Conservation (phyloP, 169 alveolate species). For the Eimeria falciformis region DNA sequence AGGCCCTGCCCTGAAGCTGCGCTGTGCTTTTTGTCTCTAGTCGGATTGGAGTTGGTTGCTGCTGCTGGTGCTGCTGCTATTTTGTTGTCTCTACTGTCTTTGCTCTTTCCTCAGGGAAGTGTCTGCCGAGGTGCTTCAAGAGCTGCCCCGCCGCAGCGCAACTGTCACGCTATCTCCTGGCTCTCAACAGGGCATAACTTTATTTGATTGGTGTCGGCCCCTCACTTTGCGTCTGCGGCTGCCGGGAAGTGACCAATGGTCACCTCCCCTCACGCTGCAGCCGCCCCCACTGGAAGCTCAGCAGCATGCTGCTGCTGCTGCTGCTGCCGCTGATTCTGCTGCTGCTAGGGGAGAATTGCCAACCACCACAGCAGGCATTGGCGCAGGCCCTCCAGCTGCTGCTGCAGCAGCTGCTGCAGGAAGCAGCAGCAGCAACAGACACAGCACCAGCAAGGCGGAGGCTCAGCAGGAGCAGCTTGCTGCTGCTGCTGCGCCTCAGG, state of each 20-base stretch:
- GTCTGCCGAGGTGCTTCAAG: not conserved
- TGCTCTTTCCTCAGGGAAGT: not conserved
- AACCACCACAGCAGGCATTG: not conserved
- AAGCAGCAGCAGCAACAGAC: not conserved
- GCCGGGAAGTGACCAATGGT: conserved; percentile 42
- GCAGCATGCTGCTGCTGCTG: not conserved
- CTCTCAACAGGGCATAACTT: conserved; percentile 28
- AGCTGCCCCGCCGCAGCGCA: conserved; percentile 42
- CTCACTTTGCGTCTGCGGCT: conserved; percentile 35
- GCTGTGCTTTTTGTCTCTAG: too few species aligned
- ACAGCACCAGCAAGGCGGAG: not conserved
- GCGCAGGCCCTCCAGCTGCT: not conserved
- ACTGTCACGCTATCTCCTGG: conserved; percentile 31
- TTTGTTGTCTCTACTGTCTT: not conserved
- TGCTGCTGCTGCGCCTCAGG: conserved; percentile 14
- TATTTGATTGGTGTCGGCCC: conserved; percentile 51
- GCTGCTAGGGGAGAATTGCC: not conserved
- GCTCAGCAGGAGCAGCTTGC: not conserved
- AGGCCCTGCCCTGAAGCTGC: too few species aligned
- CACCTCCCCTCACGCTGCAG: not conserved
- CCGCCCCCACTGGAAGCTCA: not conserved
- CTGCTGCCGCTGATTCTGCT: not conserved
- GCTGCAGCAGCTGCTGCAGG: conserved; percentile 13
- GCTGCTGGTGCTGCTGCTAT: not conserved
- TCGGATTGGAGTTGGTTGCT: not conserved